phyloP scores from a whole-genome alignment of 208 protist species.

The Entamoeba moshkovskii region DNA sequence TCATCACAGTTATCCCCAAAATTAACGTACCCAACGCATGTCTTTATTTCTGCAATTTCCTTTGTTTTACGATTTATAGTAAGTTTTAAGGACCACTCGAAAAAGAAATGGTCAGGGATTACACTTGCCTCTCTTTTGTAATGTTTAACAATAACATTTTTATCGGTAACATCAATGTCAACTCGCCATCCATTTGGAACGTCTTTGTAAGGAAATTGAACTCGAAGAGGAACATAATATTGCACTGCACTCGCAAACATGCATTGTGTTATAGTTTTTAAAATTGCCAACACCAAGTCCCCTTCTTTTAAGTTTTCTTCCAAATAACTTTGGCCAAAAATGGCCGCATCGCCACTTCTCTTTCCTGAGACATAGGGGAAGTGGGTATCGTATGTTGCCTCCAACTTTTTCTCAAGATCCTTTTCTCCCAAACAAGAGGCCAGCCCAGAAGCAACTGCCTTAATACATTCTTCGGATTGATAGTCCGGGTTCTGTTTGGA shows the following conservation, averaged over 20 bases:
- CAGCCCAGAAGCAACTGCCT: background rate
- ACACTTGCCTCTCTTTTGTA: background rate
- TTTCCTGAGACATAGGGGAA: background rate
- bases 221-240: background rate
- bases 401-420: background rate
- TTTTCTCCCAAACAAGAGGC: background rate
- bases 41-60: background rate
- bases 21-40: background rate
- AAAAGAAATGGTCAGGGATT: background rate
- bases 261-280: background rate
- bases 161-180: background rate
- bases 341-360: background rate
- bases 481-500: background rate
- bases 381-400: background rate
- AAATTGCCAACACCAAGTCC: background rate
- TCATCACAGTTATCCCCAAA: background rate
- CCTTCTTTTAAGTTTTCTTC: background rate
- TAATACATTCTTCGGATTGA: background rate
- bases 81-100: background rate
- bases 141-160: background rate
- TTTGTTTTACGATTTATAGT: background rate
- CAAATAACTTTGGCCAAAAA: background rate
- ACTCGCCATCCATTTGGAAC: background rate
- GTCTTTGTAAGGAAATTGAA: background rate
- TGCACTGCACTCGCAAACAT: background rate